Percentiles rank a stretch among this genome's conserved stretches.
These are phyloP conservation scores for Curvularia lunata DNA, from an alignment of 2,329 filamentous ascomycete genomes.

Conservation along the genomic window DNA sequence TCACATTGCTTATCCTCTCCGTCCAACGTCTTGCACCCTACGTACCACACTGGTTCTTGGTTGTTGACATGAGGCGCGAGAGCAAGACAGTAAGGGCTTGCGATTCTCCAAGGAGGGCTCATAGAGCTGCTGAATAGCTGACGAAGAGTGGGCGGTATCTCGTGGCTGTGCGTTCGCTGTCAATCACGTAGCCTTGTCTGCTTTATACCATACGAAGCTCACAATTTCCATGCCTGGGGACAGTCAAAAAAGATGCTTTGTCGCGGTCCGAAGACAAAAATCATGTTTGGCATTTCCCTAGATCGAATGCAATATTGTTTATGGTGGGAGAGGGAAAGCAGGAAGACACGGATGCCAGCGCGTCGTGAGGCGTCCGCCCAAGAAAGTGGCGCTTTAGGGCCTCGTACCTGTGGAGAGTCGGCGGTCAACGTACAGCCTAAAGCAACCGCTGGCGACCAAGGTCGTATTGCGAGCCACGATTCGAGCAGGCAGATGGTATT, in stretches of 20 bases:
- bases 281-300: constrained; percentile 40
- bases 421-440: background rate
- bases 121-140: constrained; percentile 45
- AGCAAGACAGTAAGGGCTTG: constrained; percentile 43
- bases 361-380: constrained; percentile 6
- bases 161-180: constrained; percentile 36
- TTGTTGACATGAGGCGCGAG: constrained; percentile 39
- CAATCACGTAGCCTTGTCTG: constrained; percentile 20
- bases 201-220: constrained; percentile 9
- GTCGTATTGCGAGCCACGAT: background rate
- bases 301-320: background rate
- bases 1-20: constrained; percentile 47
- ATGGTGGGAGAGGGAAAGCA: constrained; percentile 2
- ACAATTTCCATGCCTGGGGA: constrained; percentile 48
- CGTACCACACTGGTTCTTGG: constrained; percentile 44
- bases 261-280: constrained; percentile 46
- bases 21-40: constrained; percentile 40
- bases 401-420: background rate
- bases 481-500: background rate
- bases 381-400: constrained; percentile 12
- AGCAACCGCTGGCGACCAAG: background rate
- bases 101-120: constrained; percentile 41
- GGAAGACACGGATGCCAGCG: constrained; percentile 1
- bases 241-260: constrained; percentile 48
- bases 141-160: constrained; percentile 42